Evolutionary conservation across 2,329 filamentous ascomycete species (phyloP).

Genomic region (Ceratocystis cacaofunesta): DNA sequence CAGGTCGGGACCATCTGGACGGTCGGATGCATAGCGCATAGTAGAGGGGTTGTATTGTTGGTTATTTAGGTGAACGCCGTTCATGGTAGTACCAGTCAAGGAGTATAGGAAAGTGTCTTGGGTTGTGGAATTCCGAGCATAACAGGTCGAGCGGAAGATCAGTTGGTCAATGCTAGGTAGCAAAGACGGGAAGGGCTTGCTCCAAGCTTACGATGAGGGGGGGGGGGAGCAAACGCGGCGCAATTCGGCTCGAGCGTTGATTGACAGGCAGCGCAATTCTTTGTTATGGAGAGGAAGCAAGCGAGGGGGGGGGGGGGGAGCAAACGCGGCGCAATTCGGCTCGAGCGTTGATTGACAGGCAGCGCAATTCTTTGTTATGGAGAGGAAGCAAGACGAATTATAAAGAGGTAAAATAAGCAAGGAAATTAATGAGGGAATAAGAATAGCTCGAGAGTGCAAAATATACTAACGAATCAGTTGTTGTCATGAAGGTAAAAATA

Average conservation of each 20-base stretch:
- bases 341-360: slow-evolving; percentile 2
- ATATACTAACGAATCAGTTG: background rate
- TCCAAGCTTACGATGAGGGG: background rate
- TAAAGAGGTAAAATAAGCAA: background rate
- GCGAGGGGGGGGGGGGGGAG: background rate
- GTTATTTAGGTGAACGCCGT: background rate
- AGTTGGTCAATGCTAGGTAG: background rate
- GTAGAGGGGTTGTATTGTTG: background rate
- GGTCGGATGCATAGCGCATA: slow-evolving; percentile 9
- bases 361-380: background rate
- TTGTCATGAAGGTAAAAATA: background rate
- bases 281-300: background rate
- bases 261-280: background rate
- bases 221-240: background rate
- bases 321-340: slow-evolving; percentile 1
- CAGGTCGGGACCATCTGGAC: background rate
- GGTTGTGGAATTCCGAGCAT: slow-evolving; percentile 10
- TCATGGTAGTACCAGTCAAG: background rate
- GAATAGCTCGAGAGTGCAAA: background rate
- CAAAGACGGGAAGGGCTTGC: background rate
- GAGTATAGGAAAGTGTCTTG: slow-evolving; percentile 6
- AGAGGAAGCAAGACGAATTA: background rate
- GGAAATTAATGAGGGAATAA: background rate
- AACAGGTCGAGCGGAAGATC: background rate
- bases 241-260: slow-evolving; percentile 5